Evolutionary conservation across 139 green algal genomes (phyloP).

Genomic region (Ostreobium quekettii): DNA sequence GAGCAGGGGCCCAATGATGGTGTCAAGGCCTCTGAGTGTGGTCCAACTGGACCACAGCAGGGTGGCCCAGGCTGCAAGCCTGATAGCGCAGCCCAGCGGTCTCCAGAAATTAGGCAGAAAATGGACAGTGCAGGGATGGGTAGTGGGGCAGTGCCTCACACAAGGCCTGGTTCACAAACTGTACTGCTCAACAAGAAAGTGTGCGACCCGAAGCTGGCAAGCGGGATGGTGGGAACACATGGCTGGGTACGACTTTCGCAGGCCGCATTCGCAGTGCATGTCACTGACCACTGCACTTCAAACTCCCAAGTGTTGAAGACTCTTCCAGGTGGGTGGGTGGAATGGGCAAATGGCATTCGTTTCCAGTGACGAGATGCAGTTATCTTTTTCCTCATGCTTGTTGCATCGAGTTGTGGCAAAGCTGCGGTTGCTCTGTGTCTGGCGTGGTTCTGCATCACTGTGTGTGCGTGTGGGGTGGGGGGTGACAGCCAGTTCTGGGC

Average conservation of each 20-base stretch:
- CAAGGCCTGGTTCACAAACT: neutral
- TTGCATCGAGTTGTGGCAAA: no score
- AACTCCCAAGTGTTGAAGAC: neutral
- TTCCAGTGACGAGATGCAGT: no score
- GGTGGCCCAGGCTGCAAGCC: no score
- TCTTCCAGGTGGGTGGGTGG: neutral
- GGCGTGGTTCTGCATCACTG: no score
- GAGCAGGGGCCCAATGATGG: no score
- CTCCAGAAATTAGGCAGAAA: neutral
- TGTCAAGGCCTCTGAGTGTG: no score
- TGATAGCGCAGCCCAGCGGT: neutral
- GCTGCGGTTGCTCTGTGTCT: no score
- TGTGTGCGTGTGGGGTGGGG: no score
- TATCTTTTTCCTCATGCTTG: no score
- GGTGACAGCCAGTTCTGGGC: no score
- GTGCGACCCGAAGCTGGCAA: neutral
- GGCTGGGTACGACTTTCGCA: neutral
- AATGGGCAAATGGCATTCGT: neutral
- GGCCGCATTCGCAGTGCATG: neutral
- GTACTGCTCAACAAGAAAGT: neutral
- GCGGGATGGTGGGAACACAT: neutral
- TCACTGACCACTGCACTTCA: neutral
- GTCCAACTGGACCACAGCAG: no score
- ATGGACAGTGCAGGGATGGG: neutral
- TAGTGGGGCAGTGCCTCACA: no score